Percentiles rank a stretch among this genome's conserved stretches.
phyloP scores from a whole-genome alignment of 176 grass and related monocot species.

The Oryza meridionalis region DNA sequence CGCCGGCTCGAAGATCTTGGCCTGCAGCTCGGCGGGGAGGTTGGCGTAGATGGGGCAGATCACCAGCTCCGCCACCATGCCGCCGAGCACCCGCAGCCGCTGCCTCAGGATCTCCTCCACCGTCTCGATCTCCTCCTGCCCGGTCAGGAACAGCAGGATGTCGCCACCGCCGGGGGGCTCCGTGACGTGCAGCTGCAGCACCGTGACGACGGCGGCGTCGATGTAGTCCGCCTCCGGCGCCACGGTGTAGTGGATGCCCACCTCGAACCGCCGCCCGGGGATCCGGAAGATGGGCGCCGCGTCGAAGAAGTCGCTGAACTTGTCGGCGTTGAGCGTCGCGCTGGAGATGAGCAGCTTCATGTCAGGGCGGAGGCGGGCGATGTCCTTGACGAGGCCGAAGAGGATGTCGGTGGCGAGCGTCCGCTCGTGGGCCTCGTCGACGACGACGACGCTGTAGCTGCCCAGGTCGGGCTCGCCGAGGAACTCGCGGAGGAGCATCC shows the following conservation, averaged over 20 bases:
- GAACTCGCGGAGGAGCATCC: conserved; percentile 68
- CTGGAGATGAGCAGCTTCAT: conserved; percentile 67
- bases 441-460: conserved; percentile 66
- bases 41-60: conserved; percentile 57
- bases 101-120: conserved; percentile 54
- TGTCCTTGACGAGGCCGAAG: conserved; percentile 74
- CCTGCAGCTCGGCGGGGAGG: conserved; percentile 54
- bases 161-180: conserved; percentile 52
- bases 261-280: conserved; percentile 58
- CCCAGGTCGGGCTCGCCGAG: conserved; percentile 63
- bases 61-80: conserved; percentile 53
- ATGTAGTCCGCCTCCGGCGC: conserved; percentile 69
- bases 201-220: conserved; percentile 48
- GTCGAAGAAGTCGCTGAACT: conserved; percentile 67
- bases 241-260: conserved; percentile 59
- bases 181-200: conserved; percentile 60
- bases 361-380: conserved; percentile 45
- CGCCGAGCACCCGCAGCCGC: conserved; percentile 36
- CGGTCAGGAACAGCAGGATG: conserved; percentile 74
- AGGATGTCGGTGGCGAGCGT: conserved; percentile 66
- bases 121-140: conserved; percentile 77
- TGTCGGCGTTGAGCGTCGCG: conserved; percentile 69
- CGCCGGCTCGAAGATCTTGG: conserved; percentile 63
- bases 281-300: conserved; percentile 60
- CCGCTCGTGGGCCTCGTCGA: conserved; percentile 82